Percentiles rank a stretch among this genome's conserved stretches.
Conservation (phyloP, 164 flowering plant species). For the Vitis rotundifolia region DNA sequence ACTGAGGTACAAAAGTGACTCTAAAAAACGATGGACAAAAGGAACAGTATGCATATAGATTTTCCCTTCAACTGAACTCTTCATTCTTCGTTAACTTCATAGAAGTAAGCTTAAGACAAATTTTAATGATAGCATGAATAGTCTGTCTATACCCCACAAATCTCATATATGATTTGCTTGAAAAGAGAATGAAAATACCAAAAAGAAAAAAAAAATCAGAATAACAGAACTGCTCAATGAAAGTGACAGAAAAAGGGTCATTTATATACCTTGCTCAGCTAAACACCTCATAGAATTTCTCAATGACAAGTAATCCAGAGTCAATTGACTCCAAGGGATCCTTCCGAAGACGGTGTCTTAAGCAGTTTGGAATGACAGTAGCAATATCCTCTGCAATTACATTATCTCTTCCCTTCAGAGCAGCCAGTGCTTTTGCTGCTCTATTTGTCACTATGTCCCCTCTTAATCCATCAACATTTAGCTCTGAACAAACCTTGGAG, state of each 20-base stretch:
- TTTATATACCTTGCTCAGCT: constrained; percentile 41
- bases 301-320: constrained; percentile 90
- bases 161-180: too few species aligned
- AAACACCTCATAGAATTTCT: constrained; percentile 90
- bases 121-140: too few species aligned
- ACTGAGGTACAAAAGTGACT: too few species aligned
- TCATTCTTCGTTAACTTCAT: neutral
- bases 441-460: constrained; percentile 90
- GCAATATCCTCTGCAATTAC: constrained; percentile 91
- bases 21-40: too few species aligned
- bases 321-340: constrained; percentile 97
- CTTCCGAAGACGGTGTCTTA: constrained; percentile 91
- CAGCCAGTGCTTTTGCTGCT: constrained; percentile 92
- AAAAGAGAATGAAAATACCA: neutral
- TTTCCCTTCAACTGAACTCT: too few species aligned
- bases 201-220: constrained; percentile 1
- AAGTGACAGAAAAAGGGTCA: neutral
- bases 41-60: too few species aligned
- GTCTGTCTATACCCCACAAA: too few species aligned
- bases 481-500: constrained; percentile 90
- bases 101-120: neutral
- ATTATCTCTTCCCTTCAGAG: constrained; percentile 82
- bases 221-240: neutral
- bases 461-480: constrained; percentile 91
- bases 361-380: constrained; percentile 93